Percentiles rank a stretch among this genome's conserved stretches.
Evolutionary conservation across 129 eudicot species (phyloP).

Genomic region (Flaveria trinervia): DNA sequence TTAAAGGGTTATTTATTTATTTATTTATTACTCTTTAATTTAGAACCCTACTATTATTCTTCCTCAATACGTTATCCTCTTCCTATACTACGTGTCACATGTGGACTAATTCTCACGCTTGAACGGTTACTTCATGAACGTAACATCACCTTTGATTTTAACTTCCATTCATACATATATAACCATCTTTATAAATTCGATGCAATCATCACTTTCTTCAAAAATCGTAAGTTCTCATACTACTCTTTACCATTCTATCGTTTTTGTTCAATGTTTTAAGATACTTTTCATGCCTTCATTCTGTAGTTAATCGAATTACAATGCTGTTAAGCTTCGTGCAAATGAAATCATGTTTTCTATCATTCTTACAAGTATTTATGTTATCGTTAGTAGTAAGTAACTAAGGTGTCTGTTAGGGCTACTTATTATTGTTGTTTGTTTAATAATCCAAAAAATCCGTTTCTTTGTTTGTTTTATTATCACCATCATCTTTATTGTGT

Average conservation of each 20-base stretch:
- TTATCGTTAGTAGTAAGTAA: neutral
- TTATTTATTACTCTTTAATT: too few relatives aligned
- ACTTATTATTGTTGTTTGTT: neutral
- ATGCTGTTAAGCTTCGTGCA: too few relatives aligned
- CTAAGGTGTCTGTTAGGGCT: slow-evolving; percentile 20
- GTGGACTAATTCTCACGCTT: too few relatives aligned
- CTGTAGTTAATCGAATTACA: too few relatives aligned
- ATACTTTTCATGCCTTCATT: neutral
- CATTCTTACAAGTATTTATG: neutral
- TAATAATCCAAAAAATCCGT: neutral
- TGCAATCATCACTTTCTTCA: slow-evolving; percentile 18
- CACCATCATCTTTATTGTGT: too few relatives aligned
- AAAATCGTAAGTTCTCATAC: slow-evolving; percentile 23
- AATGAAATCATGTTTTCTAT: neutral
- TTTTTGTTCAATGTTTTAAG: neutral
- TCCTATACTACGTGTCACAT: too few relatives aligned
- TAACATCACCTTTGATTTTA: too few relatives aligned
- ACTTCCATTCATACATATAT: too few relatives aligned
- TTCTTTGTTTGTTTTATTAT: neutral
- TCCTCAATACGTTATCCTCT: too few relatives aligned
- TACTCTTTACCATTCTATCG: neutral
- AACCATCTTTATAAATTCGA: neutral
- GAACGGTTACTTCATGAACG: too few relatives aligned
- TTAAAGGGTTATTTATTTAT: too few relatives aligned
- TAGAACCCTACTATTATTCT: too few relatives aligned